Percentiles rank a stretch among this genome's conserved stretches.
Conservation (phyloP, 768 basidiomycete genomes). For the Collybia sordida region DNA sequence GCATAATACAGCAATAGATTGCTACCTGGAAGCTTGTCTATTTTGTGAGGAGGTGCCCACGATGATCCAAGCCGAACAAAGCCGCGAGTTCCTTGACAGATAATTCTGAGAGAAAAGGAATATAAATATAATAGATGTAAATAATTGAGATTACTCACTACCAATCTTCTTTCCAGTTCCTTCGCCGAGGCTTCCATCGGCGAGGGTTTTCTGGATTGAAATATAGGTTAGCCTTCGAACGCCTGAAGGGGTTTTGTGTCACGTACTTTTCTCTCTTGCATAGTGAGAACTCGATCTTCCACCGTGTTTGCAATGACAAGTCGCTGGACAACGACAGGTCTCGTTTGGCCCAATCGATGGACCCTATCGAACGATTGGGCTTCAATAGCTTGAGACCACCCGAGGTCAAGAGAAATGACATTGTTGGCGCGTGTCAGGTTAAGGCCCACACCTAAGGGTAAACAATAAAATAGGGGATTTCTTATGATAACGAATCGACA, state of each 20-base stretch:
- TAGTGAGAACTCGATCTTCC: constrained; percentile 66
- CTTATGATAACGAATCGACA: not conserved
- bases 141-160: constrained; percentile 30
- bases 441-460: constrained; percentile 40
- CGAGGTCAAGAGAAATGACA: constrained; percentile 62
- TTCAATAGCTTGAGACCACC: constrained; percentile 66
- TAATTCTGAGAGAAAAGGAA: constrained; percentile 28
- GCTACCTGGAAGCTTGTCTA: not conserved
- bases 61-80: constrained; percentile 43
- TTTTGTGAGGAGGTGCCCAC: constrained; percentile 26
- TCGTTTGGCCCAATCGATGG: constrained; percentile 56
- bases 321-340: constrained; percentile 50
- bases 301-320: constrained; percentile 61
- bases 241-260: not conserved
- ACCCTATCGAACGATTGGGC: constrained; percentile 57
- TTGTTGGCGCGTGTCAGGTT: constrained; percentile 66
- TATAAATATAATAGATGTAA: not conserved
- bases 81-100: constrained; percentile 50
- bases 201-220: constrained; percentile 43
- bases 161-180: constrained; percentile 59
- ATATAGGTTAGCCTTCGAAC: not conserved
- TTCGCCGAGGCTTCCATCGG: constrained; percentile 64
- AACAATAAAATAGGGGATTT: not conserved
- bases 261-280: constrained; percentile 60
- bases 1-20: too few relatives aligned